Evolutionary conservation across 805 yeast species (phyloP), one percentile per base, ranked within the genome.

Genomic region (Candida vaughaniae): DNA sequence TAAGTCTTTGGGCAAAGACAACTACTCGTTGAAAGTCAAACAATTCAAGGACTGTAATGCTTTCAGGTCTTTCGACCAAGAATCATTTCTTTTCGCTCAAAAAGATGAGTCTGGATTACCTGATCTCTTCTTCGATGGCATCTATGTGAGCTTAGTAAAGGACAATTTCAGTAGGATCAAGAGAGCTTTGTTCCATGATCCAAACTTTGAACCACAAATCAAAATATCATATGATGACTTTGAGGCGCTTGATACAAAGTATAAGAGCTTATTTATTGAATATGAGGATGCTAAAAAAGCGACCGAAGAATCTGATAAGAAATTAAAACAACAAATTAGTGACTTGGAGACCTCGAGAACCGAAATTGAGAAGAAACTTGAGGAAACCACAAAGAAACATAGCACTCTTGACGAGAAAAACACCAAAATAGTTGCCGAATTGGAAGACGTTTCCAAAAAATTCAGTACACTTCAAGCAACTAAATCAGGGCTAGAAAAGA

Each of bases 101-200:
- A 73, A 75, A 44, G 96, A 88, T 54, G 82, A 79, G 2, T 80
- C 95, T 1, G 99, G 99, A 1, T 71, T 91, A 28, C 99, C 98
- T 0, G 77, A 79, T 40, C 84, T 91, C 1, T 88, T 75, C 50
- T 83, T 93, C 52, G 82, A 81, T 40, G 55, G 74, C 0, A 60
- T 70, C 2, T 87, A 87, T 54, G 79, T 85, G 3, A 65, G 64
- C 3, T 62, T 89, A 35, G 63, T 93, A 29, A 80, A 79, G 43
- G 93, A 84, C 2, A 84, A 87, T 49, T 78, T 73, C 43, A 47
- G 60, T 6, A 71, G 96, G 40, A 77, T 93, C 18, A 75, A 74
- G 43, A 73, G 80, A 30, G 82, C 95, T 0, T 61, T 91, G 23
- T 80, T 79, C 23, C 83, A 80, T 43, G 87, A 80, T 49, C 95